Evolutionary conservation across 169 alveolate species (phyloP).

Genomic region (Pseudocohnilembus persalinus): DNA sequence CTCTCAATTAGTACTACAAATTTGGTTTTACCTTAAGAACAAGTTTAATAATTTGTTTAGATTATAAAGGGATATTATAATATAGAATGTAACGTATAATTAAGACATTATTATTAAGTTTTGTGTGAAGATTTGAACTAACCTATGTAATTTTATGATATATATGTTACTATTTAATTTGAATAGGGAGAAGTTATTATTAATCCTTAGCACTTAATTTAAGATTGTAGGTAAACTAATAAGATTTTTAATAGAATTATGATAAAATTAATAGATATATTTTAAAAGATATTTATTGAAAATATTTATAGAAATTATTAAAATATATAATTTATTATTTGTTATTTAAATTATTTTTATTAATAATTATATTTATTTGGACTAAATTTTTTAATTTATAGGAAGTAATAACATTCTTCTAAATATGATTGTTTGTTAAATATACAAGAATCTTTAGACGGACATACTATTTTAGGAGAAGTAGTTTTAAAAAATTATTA

Average conservation of each 20-base stretch:
- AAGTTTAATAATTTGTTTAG: neutral
- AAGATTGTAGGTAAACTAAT: neutral
- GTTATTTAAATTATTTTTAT: too few species aligned
- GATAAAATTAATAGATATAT: too few species aligned
- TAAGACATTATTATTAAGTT: neutral
- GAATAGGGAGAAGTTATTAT: neutral
- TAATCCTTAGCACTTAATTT: conserved; percentile 7
- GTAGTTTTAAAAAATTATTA: conserved; percentile 16
- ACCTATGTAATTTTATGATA: neutral
- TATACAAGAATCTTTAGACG: conserved; percentile 17
- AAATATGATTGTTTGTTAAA: conserved; percentile 7
- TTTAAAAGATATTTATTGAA: too few species aligned
- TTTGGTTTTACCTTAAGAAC: conserved; percentile 9
- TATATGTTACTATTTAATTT: conserved; percentile 2
- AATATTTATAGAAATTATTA: too few species aligned
- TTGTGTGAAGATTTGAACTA: conserved; percentile 3
- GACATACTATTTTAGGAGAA: conserved; percentile 16
- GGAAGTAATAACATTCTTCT: neutral
- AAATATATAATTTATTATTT: too few species aligned
- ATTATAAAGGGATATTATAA: neutral
- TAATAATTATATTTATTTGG: too few species aligned
- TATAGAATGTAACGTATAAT: neutral
- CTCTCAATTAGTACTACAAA: conserved; percentile 6
- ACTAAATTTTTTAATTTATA: too few species aligned
- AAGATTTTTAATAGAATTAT: too few species aligned